Evolutionary conservation across 257 asterid genomes (phyloP).

Genomic region (Parsonsia alboflavescens): DNA sequence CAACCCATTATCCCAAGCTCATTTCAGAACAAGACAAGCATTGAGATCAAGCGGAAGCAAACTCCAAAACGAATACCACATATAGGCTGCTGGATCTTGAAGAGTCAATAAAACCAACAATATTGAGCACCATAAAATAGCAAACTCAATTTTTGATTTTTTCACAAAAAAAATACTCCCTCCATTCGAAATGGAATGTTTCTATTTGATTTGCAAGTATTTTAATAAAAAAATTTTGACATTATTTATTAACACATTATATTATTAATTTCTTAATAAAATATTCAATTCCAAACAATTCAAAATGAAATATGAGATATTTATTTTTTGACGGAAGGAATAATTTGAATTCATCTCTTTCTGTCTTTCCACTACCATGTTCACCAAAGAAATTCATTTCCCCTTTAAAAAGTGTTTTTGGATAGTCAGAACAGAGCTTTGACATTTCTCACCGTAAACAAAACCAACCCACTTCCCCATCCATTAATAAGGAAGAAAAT

Average conservation of each 20-base stretch:
- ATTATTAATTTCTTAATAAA: too few relatives aligned
- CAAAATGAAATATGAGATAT: too few relatives aligned
- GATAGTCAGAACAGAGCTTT: not conserved
- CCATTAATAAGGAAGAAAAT: not conserved
- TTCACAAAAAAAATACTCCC: too few relatives aligned
- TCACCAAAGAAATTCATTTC: not conserved
- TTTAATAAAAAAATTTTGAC: too few relatives aligned
- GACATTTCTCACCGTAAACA: not conserved
- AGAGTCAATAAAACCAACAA: not conserved
- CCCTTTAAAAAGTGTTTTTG: not conserved
- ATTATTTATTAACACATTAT: too few relatives aligned
- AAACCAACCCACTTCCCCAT: slow-evolving; percentile 2
- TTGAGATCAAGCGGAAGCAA: not conserved
- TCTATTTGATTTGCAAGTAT: too few relatives aligned
- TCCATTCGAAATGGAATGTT: too few relatives aligned
- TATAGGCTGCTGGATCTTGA: not conserved
- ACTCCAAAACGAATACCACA: not conserved
- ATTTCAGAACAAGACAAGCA: not conserved
- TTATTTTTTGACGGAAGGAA: too few relatives aligned
- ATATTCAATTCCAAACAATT: too few relatives aligned
- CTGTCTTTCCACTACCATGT: too few relatives aligned
- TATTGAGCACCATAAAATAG: not conserved
- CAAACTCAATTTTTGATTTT: not conserved
- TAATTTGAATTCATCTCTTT: too few relatives aligned
- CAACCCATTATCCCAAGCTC: not conserved